phyloP scores from a whole-genome alignment of 371 early-diverging fungal genomes.

The Mortierella sp. region DNA sequence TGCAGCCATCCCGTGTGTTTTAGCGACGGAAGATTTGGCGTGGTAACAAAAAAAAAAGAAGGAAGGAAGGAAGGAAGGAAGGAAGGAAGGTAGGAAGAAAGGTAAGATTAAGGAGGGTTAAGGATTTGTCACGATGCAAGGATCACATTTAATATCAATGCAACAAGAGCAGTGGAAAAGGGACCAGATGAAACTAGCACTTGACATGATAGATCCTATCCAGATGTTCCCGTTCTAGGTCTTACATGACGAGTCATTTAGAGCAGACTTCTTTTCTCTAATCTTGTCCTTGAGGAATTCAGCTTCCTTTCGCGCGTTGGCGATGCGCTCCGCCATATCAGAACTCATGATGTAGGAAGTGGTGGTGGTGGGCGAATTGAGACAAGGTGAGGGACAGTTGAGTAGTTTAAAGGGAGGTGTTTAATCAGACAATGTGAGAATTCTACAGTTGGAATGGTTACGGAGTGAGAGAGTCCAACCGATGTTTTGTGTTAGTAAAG shows the following conservation, averaged over 20 bases:
- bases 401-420: too few species aligned
- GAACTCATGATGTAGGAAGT: slow-evolving; percentile 61
- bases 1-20: background rate
- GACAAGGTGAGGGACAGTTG: background rate
- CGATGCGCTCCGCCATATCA: slow-evolving; percentile 93
- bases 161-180: background rate
- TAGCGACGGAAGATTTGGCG: too few species aligned
- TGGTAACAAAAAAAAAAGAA: background rate
- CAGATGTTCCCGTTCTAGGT: slow-evolving; percentile 11
- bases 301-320: slow-evolving; percentile 93
- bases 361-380: background rate
- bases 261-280: slow-evolving; percentile 90
- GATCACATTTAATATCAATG: background rate
- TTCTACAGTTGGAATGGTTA: too few species aligned
- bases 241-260: slow-evolving; percentile 95
- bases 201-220: background rate
- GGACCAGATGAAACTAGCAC: background rate
- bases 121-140: too few species aligned
- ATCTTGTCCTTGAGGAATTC: slow-evolving; percentile 96
- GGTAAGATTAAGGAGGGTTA: too few species aligned
- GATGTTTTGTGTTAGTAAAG: background rate
- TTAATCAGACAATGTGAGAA: too few species aligned
- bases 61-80: too few species aligned
- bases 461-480: too few species aligned
- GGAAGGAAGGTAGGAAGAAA: too few species aligned